Base-by-base conservation (phyloP, 2,329 filamentous ascomycete genomes). In the Calonectria leucothoes region DNA sequence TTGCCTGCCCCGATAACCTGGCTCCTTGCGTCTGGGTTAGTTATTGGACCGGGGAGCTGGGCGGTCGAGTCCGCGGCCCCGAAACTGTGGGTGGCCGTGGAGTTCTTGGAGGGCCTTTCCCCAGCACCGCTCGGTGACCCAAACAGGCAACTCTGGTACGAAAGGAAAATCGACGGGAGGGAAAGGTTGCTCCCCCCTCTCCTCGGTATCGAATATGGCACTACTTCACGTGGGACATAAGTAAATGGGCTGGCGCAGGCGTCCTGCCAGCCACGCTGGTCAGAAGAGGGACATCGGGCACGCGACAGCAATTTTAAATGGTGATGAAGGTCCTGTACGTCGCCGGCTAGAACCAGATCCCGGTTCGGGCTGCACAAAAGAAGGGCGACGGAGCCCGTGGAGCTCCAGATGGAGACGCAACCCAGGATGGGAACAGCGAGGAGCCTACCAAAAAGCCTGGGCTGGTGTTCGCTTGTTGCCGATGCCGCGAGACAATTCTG, bases 161-260 rank as follows among this genome's bases (percentile, higher is more conserved):
- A 48, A 17, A 55, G 57, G 27, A 25, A 48, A 27, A 64, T 49
- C 17, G 23, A 39, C 45, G 33, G 55, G 55, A 39, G 25, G 11
- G 17, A 35, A 35, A 45, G 55, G 57, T 39, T 52, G 45, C 29
- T 57, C 45, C 48, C 29, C n/a, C 14, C 37, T 68, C 55, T 45
- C 37, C 72, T 80, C 78, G 78, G 78, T 80, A 77, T 80, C 74
- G 57, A 80, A 80, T 73, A 69, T 66, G 52, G 78, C 72, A 80
- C 71, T 70, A 57, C 75, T 79, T 80, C 75, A 79, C 77, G 78
- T 80, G 78, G 69, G 71, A 72, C 70, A 52, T 27, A 42, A 45
- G 70, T 25, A 27, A 25, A 66, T 69, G 42, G 15, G 52, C 14
- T 25, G 37, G 39, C 12, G 23, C 37, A 59, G 29, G 39, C 49